phyloP scores from a whole-genome alignment of 768 basidiomycete genomes.

The Calvatia gigantea region DNA sequence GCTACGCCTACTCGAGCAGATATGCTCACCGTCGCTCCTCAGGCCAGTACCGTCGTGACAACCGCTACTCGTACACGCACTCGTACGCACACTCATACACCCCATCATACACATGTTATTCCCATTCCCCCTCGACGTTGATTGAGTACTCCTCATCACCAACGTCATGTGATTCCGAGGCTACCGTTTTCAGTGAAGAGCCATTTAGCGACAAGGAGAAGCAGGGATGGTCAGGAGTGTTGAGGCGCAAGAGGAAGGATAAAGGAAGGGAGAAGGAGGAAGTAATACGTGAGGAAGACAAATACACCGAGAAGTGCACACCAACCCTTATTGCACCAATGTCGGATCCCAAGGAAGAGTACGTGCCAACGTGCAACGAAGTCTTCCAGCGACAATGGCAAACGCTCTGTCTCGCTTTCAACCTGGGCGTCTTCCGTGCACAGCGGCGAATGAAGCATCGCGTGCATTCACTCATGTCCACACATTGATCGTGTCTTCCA shows the following conservation, averaged over 20 bases:
- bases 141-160: slow-evolving; percentile 5
- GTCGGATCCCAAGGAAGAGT: slow-evolving; percentile 2
- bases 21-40: slow-evolving; percentile 11
- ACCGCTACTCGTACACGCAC: not conserved
- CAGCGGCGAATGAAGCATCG: slow-evolving; percentile 12
- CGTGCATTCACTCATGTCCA: slow-evolving; percentile 8
- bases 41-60: slow-evolving; percentile 10
- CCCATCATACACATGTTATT: not conserved
- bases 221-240: slow-evolving; percentile 9
- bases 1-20: slow-evolving; percentile 10
- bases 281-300: slow-evolving; percentile 4
- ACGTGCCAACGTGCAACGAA: slow-evolving; percentile 8
- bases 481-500: not conserved
- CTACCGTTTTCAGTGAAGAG: slow-evolving; percentile 2
- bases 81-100: slow-evolving; percentile 1
- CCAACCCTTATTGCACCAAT: not conserved
- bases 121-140: slow-evolving; percentile 4
- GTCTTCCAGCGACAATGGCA: slow-evolving; percentile 14
- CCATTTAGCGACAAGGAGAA: slow-evolving; percentile 6
- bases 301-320: not conserved
- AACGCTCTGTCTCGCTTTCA: slow-evolving; percentile 10
- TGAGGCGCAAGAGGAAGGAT: slow-evolving; percentile 9
- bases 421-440: slow-evolving; percentile 12
- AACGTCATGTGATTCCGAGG: slow-evolving; percentile 5
- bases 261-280: slow-evolving; percentile 9